Evolutionary conservation across 2,329 filamentous ascomycete species (phyloP).

Genomic region (Trichophyton benhamiae): DNA sequence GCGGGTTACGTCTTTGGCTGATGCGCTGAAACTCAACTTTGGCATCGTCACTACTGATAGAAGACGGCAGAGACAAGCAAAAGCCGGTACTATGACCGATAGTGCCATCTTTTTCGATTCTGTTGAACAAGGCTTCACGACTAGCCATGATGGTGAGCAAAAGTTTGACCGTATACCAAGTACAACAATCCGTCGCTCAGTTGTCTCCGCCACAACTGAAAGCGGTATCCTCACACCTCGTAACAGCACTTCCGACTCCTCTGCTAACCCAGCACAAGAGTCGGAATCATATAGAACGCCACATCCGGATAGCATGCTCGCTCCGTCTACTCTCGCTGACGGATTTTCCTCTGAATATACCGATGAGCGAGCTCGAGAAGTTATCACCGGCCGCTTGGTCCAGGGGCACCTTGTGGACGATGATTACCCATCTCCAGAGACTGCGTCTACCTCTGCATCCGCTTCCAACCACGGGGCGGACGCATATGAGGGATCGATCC

Average conservation of each 20-base stretch:
- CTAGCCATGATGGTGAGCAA: constrained; percentile 13
- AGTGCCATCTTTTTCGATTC: constrained; percentile 66
- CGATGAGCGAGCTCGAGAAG: constrained; percentile 72
- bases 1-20: constrained; percentile 86
- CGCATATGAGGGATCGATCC: constrained; percentile 40
- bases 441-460: constrained; percentile 47
- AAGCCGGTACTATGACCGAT: constrained; percentile 53
- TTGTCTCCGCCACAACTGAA: neutral
- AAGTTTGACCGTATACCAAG: neutral
- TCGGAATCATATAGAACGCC: constrained; percentile 1
- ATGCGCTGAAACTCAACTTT: constrained; percentile 93
- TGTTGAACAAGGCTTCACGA: constrained; percentile 33
- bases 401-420: constrained; percentile 95
- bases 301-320: neutral
- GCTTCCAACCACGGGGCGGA: constrained; percentile 42
- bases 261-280: constrained; percentile 3
- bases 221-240: neutral
- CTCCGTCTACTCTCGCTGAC: neutral
- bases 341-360: constrained; percentile 45
- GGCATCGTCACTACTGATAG: constrained; percentile 64
- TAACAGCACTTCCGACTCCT: neutral
- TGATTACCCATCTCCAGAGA: constrained; percentile 67
- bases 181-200: neutral
- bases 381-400: constrained; percentile 79
- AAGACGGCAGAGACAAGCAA: constrained; percentile 34